A percentile compares a stretch with the other conserved stretches of the same genome.
These are phyloP conservation scores for Cystobasidium tubakii DNA, from an alignment of 768 basidiomycete genomes.

Conservation along the genomic window DNA sequence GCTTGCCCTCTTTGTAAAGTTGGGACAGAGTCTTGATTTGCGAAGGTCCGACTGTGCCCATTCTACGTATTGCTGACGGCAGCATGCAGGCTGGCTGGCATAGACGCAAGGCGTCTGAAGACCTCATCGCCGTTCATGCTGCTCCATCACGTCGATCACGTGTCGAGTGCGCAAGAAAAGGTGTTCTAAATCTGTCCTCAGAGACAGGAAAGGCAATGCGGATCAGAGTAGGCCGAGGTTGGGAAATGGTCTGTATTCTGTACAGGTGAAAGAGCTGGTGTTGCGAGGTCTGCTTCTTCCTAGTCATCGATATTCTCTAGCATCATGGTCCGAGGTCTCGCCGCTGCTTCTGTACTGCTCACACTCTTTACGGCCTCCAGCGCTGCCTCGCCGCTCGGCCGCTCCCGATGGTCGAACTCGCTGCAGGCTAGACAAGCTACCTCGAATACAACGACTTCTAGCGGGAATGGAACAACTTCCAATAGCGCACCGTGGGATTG, in stretches of 20 bases:
- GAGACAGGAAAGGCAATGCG: constrained; percentile 1
- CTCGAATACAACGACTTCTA: not conserved
- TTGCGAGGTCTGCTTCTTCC: too few relatives aligned
- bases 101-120: too few relatives aligned
- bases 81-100: not conserved
- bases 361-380: not conserved
- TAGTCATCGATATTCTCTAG: not conserved
- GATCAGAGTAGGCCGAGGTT: not conserved
- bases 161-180: too few relatives aligned
- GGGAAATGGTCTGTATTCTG: not conserved
- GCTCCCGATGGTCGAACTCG: constrained; percentile 1
- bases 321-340: not conserved
- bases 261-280: too few relatives aligned
- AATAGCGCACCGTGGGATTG: constrained; percentile 3
- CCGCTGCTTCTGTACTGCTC: constrained; percentile 6
- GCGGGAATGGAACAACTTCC: not conserved
- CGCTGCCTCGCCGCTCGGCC: not conserved
- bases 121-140: too few relatives aligned
- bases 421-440: not conserved
- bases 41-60: constrained; percentile 5
- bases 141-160: too few relatives aligned
- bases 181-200: not conserved
- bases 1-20: not conserved
- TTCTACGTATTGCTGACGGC: not conserved
- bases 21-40: constrained; percentile 13